Conservation (phyloP, 495 filamentous ascomycete species). For the Penicillium bialowiezense region DNA sequence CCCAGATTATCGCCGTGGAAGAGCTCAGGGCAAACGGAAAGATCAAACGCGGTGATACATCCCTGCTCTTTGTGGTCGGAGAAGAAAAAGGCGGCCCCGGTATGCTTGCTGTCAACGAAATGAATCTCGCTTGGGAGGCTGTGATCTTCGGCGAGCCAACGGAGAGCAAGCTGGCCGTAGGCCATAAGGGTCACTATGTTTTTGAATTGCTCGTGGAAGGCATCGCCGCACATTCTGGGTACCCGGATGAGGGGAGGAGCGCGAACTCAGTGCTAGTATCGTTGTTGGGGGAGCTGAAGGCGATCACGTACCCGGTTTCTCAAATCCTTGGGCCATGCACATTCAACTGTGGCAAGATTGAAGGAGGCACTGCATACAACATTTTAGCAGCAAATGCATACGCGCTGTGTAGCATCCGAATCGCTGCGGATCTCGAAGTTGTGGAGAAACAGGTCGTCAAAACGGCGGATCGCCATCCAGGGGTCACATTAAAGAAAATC, state of each 20-base stretch:
- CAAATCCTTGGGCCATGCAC: conserved; percentile 37
- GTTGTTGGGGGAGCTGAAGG: too few species aligned
- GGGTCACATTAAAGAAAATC: too few species aligned
- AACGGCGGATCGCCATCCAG: too few species aligned
- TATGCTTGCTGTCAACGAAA: conserved; percentile 50
- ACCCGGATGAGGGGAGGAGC: conserved; percentile 70
- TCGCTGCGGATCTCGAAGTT: too few species aligned
- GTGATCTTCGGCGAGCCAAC: conserved; percentile 84
- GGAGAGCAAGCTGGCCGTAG: conserved; percentile 69
- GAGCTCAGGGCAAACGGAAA: conserved; percentile 15
- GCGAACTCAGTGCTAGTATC: conserved; percentile 71
- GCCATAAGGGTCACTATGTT: conserved; percentile 71
- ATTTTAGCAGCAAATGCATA: too few species aligned
- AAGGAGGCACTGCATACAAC: too few species aligned
- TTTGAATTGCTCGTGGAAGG: conserved; percentile 60
- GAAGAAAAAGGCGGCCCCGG: conserved; percentile 73
- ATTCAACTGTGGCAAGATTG: neutral
- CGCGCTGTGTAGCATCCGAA: too few species aligned
- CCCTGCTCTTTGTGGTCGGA: conserved; percentile 76
- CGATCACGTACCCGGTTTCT: conserved; percentile 57
- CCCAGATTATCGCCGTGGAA: conserved; percentile 61
- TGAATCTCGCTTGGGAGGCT: too few species aligned
- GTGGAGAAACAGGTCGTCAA: too few species aligned
- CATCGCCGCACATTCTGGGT: conserved; percentile 63
- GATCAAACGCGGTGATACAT: conserved; percentile 49